Conservation (phyloP, 73 alveolate genomes). For the Diophrys sp. region DNA sequence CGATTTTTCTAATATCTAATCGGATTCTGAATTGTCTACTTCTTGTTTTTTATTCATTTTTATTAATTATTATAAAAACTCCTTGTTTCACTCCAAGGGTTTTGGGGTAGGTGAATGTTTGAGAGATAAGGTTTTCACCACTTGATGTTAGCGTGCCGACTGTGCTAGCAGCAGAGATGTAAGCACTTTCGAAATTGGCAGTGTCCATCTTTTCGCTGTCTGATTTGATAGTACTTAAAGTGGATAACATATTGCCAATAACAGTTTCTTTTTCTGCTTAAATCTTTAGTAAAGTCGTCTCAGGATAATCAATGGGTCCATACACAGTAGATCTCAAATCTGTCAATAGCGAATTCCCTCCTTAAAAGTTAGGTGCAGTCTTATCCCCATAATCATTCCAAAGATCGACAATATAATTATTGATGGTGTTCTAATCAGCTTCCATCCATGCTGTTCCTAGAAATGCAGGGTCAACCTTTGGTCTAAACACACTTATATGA, state of each 20-base stretch:
- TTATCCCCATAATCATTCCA: background rate
- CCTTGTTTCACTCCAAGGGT: no score
- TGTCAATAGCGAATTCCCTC: background rate
- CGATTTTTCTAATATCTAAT: no score
- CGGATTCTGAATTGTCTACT: no score
- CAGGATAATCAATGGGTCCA: background rate
- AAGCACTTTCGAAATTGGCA: background rate
- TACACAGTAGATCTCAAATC: background rate
- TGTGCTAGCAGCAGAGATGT: background rate
- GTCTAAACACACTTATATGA: no score
- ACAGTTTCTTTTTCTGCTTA: background rate
- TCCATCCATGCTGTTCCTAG: background rate
- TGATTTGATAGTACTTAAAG: background rate
- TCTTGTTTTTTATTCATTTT: no score
- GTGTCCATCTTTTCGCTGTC: background rate
- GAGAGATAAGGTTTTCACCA: no score
- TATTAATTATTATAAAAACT: no score
- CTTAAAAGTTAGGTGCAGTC: background rate
- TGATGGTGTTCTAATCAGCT: background rate
- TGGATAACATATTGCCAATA: background rate
- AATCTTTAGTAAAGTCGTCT: no score
- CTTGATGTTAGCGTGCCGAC: no score
- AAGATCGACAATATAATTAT: background rate
- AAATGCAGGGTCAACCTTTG: background rate
- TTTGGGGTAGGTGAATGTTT: no score